Conservation (phyloP, 306 rosid species). For the Sophora flavescens region DNA sequence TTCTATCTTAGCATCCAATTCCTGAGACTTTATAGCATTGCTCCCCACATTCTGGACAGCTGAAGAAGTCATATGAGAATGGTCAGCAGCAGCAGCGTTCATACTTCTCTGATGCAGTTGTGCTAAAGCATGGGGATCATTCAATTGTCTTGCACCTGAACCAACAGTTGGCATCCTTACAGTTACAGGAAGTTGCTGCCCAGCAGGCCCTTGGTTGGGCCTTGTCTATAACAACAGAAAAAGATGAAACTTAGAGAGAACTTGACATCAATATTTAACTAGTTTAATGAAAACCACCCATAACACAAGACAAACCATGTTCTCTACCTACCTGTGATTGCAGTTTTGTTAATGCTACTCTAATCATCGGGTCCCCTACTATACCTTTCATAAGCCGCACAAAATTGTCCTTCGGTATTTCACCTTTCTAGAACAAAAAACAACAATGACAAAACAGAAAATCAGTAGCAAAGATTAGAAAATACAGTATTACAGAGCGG, state of each 20-base stretch:
- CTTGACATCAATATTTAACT: slow-evolving; percentile 6
- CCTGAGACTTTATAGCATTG: slow-evolving; percentile 60
- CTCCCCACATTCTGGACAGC: slow-evolving; percentile 62
- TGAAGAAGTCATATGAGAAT: slow-evolving; percentile 62
- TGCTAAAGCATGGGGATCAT: slow-evolving; percentile 76
- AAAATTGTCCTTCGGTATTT: slow-evolving; percentile 85
- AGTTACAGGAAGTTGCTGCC: slow-evolving; percentile 73
- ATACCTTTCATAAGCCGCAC: slow-evolving; percentile 76
- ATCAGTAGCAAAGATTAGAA: slow-evolving; percentile 36
- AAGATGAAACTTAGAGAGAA: slow-evolving; percentile 31
- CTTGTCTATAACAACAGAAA: slow-evolving; percentile 45
- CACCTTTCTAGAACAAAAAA: slow-evolving; percentile 68
- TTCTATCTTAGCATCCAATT: slow-evolving; percentile 59
- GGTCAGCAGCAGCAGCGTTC: slow-evolving; percentile 60
- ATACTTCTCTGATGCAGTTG: slow-evolving; percentile 77
- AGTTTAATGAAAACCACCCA: slow-evolving; percentile 3
- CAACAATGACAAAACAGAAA: slow-evolving; percentile 37
- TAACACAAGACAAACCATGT: slow-evolving; percentile 29
- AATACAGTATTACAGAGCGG: not conserved
- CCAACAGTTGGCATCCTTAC: slow-evolving; percentile 67
- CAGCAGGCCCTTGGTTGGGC: slow-evolving; percentile 56
- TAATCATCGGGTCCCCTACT: slow-evolving; percentile 92
- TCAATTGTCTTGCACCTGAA: slow-evolving; percentile 64
- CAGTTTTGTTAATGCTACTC: slow-evolving; percentile 71
- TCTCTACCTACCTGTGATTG: slow-evolving; percentile 68